Evolutionary conservation across 345 rosid genomes (phyloP), one percentile per base, ranked within the genome.

Genomic region (Populus euphratica): DNA sequence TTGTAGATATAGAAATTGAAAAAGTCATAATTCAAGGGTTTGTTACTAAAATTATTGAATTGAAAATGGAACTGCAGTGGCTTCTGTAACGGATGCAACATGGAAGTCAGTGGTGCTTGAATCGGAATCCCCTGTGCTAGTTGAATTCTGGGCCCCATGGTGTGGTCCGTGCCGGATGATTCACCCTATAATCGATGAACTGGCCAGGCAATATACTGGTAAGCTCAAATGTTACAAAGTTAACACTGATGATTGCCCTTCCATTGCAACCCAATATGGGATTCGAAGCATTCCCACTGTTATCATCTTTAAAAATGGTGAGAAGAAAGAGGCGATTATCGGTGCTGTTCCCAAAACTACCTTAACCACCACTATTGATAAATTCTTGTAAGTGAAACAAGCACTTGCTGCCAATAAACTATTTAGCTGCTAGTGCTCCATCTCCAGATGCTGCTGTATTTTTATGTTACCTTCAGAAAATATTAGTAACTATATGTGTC

Each of bases 71-170:
- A 38, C 11, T 69, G 82, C 82, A 85, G 88, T 85, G 74, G 59
- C 83, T 25, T 47, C 78, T 13, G 88, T 85, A 33, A 78, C 80
- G 61, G 90, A 83, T 47, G 73, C 73, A 1, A 77, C 82, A 35
- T 87, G 90, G 90, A 76, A 85, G 56, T 73, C 86, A 2, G 76
- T 76, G 8, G 85, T 87, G 27, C 82, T 87, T 9, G 85, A 80
- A 8, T 79, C 85, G 23, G 80, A 79, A 16, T 29, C 63, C 33
- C 84, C 90, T 5, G 86, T 87, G 16, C 80, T 87, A 54, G 90
- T 87, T 10, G 90, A 87, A 70, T 87, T 87, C 75, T 87, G 90
- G 90, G 90, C 90, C 59, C 90, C 90, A 25, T 87, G 90, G 90
- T 87, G 90, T 41, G 90, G 90, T 29, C 90, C 90, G 20, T 87